Evolutionary conservation across 352 stramenopile species (phyloP), one percentile per base, ranked within the genome.

Genomic region (Pythium dissotocum): DNA sequence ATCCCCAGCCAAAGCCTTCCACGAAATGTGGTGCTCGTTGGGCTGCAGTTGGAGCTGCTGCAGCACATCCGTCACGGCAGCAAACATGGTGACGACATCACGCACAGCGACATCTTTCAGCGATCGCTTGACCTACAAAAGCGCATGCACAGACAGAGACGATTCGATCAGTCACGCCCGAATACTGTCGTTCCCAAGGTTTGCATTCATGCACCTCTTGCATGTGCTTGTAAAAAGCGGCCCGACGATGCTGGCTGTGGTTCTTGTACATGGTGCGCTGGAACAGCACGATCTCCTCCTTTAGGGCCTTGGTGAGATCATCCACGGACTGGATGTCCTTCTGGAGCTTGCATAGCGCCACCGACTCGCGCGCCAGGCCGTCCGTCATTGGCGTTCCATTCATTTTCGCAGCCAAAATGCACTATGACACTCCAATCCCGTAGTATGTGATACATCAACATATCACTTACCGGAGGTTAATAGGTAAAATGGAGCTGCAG

Each of bases 241-340:
- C 82, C 24, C 88, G 86, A 3, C 88, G 86, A 61, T 96, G 88
- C 71, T 96, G 88, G 71, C 83, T 96, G 57, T 91, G 83, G 66
- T 96, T 96, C 68, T 94, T 96, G 79, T 96, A 96, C 81, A 96
- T 92, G 16, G 63, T 80, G 32, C 83, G 84, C 66, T 90, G 85
- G 61, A 94, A 93, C 12, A 95, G 67, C 40, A 64, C 56, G 4
- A 83, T 71, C 51, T 95, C 88, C 44, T 91, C 76, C 35, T 67
- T 68, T 21, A 95, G 61, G 9, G 82, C 59, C 21, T 72, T 75
- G 13, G 90, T 44, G 8, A 79, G 69, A 24, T 73, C 72, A 33
- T 79, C 69, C 16, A 78, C 65, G 1, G 70, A 76, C 38, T 73
- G 64, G n/a, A 74, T 72, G 59, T 91, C 78, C 3, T 21, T 69